Evolutionary conservation across 2,329 filamentous ascomycete species (phyloP).

Genomic region (Pseudogymnoascus sp.): DNA sequence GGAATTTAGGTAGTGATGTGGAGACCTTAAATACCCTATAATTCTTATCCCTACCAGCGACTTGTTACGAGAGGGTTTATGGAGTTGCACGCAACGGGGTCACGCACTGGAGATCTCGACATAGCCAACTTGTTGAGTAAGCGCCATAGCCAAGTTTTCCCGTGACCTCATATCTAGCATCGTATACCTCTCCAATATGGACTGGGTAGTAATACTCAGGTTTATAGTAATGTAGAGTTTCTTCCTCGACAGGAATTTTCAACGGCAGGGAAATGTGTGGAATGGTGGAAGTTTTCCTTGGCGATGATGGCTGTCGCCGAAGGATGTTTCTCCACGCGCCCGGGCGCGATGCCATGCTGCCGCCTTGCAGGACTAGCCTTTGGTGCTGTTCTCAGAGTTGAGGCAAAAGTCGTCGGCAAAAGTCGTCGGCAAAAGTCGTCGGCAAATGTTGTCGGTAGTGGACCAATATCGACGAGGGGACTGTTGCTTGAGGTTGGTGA

Average conservation of each 20-base stretch:
- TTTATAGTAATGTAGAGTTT: neutral
- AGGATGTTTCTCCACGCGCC: neutral
- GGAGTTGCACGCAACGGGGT: conserved; percentile 15
- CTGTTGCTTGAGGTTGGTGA: neutral
- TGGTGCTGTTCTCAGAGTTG: neutral
- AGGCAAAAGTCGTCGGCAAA: neutral
- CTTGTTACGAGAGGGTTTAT: conserved; percentile 15
- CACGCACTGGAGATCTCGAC: conserved; percentile 17
- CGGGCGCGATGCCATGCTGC: neutral
- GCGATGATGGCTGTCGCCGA: neutral
- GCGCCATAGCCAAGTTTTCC: conserved; percentile 19
- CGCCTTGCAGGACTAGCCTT: neutral
- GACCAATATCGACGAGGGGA: neutral
- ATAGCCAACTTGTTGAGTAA: conserved; percentile 20
- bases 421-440: neutral
- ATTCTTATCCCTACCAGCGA: conserved; percentile 16
- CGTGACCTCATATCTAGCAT: conserved; percentile 17
- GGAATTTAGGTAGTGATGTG: conserved; percentile 10
- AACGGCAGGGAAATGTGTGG: neutral
- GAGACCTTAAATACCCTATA: conserved; percentile 13
- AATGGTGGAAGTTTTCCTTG: neutral
- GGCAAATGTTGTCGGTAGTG: neutral
- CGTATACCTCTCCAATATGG: conserved; percentile 17
- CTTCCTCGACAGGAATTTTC: neutral
- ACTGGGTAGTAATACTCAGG: conserved; percentile 15